phyloP scores from a whole-genome alignment of 495 filamentous ascomycete species.

The Hyaloscypha variabilis region DNA sequence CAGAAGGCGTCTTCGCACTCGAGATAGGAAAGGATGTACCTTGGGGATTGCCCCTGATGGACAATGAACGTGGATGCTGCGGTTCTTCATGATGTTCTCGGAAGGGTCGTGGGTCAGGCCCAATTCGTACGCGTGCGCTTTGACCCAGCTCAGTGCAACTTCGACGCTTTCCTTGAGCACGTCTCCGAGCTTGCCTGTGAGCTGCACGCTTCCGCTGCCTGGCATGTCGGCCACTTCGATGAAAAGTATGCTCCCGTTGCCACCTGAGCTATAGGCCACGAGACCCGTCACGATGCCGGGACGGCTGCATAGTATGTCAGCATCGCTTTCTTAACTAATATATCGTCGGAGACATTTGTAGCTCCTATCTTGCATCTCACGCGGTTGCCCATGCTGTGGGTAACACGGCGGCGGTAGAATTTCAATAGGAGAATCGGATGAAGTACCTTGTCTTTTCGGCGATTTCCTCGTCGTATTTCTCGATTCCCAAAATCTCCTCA shows the following conservation, averaged over 20 bases:
- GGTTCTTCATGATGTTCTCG: conserved; percentile 95
- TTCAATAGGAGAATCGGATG: conserved; percentile 1
- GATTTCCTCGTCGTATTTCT: conserved; percentile 94
- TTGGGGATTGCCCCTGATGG: conserved; percentile 95
- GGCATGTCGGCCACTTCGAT: conserved; percentile 99
- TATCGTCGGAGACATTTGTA: conserved; percentile 13
- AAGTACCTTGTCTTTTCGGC: conserved; percentile 68
- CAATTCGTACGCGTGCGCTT: conserved; percentile 91
- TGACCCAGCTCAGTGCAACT: conserved; percentile 92
- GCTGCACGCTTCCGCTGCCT: conserved; percentile 85
- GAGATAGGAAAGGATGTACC: conserved; percentile 36
- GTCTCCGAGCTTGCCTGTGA: conserved; percentile 98
- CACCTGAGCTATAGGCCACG: conserved; percentile 92
- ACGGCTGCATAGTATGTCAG: conserved; percentile 48
- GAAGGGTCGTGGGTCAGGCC: conserved; percentile 77
- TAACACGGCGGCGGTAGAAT: conserved; percentile 2
- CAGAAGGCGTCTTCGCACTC: background rate
- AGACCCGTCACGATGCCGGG: conserved; percentile 97
- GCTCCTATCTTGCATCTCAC: conserved; percentile 12
- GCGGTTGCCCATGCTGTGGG: background rate
- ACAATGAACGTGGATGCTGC: conserved; percentile 95
- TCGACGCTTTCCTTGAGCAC: conserved; percentile 97
- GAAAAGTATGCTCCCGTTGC: conserved; percentile 95
- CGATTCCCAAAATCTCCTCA: conserved; percentile 89
- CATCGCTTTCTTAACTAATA: background rate